A percentile compares a stretch with the other conserved stretches of the same genome.
Conservation (phyloP, 2,329 filamentous ascomycete species). For the Talaromyces verruculosus region DNA sequence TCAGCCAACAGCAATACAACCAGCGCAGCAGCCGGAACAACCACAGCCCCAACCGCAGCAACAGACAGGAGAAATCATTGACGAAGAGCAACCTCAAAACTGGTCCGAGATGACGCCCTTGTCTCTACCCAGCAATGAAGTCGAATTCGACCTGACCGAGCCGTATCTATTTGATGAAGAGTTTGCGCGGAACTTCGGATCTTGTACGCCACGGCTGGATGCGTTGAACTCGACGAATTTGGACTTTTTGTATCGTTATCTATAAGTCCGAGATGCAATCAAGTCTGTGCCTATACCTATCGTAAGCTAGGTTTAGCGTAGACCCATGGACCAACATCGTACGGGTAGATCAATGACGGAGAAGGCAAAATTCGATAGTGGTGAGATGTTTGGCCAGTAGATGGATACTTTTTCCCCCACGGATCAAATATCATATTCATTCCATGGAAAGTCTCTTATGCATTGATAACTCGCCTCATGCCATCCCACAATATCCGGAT, state of each 20-base stretch:
- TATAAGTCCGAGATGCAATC: conserved; percentile 22
- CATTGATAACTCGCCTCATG: neutral
- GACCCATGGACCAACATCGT: neutral
- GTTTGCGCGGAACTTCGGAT: conserved; percentile 31
- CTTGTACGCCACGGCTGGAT: conserved; percentile 32
- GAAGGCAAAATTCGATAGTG: conserved; percentile 6
- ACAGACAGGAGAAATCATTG: conserved; percentile 9
- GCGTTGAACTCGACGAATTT: conserved; percentile 34
- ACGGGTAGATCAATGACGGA: neutral
- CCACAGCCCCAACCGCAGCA: neutral
- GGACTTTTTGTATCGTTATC: conserved; percentile 35
- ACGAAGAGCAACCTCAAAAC: conserved; percentile 11
- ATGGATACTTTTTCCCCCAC: neutral
- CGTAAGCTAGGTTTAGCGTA: neutral
- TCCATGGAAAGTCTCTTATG: neutral
- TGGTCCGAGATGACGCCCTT: conserved; percentile 17
- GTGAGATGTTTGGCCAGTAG: neutral
- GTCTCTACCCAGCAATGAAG: conserved; percentile 19
- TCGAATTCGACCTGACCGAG: conserved; percentile 32
- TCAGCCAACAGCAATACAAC: neutral
- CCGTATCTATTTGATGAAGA: conserved; percentile 34
- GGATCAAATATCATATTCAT: too few relatives aligned
- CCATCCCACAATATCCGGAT: neutral
- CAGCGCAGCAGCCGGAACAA: neutral
- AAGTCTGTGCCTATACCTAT: neutral